Percentiles rank a stretch among this genome's conserved stretches.
These are phyloP conservation scores for Candida gigantensis DNA, from an alignment of 1,139 yeast genomes.

Conservation along the genomic window DNA sequence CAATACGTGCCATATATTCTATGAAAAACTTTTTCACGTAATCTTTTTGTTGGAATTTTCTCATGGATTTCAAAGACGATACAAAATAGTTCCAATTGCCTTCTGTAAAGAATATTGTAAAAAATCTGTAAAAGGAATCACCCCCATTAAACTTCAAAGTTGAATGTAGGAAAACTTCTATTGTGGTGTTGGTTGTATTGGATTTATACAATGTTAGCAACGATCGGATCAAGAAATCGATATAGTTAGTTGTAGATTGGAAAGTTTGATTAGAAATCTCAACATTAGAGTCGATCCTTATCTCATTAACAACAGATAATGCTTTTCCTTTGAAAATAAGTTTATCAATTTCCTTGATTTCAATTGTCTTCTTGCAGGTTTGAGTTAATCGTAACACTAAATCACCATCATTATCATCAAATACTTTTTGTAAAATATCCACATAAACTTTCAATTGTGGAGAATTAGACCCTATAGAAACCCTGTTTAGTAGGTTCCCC, in stretches of 20 bases:
- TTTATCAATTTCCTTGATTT: slow-evolving; percentile 37
- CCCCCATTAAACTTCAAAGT: slow-evolving; percentile 25
- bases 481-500: slow-evolving; percentile 28
- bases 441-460: slow-evolving; percentile 11
- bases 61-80: slow-evolving; percentile 22
- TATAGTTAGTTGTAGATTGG: slow-evolving; percentile 23
- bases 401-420: slow-evolving; percentile 18
- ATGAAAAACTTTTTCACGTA: slow-evolving; percentile 15
- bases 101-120: slow-evolving; percentile 25
- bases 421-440: slow-evolving; percentile 17
- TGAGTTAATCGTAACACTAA: slow-evolving; percentile 19
- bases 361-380: slow-evolving; percentile 12
- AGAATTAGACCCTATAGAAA: slow-evolving; percentile 14
- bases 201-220: slow-evolving; percentile 11
- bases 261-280: slow-evolving; percentile 18
- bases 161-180: slow-evolving; percentile 27
- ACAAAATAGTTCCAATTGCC: slow-evolving; percentile 23
- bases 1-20: slow-evolving; percentile 4
- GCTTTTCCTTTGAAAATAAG: slow-evolving; percentile 37
- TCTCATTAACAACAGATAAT: slow-evolving; percentile 29
- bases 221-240: slow-evolving; percentile 22
- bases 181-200: slow-evolving; percentile 5
- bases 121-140: slow-evolving; percentile 19
- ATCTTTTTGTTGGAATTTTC: slow-evolving; percentile 27
- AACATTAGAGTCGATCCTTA: slow-evolving; percentile 10